phyloP scores from a whole-genome alignment of 1,284 basidiomycete genomes.

The Meripilus lineatus region DNA sequence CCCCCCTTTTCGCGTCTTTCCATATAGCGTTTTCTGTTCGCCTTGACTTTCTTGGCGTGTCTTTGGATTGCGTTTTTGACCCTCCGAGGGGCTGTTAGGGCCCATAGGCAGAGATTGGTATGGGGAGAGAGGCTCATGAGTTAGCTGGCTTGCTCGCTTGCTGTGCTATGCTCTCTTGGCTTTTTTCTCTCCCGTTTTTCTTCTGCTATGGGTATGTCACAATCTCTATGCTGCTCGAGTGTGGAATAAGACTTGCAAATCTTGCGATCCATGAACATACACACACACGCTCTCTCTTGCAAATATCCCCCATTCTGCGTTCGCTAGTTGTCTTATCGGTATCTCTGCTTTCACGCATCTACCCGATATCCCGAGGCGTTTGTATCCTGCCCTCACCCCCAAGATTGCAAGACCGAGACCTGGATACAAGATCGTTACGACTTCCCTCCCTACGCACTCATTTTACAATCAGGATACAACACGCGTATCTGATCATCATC shows the following conservation, averaged over 20 bases:
- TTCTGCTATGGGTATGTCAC: neutral
- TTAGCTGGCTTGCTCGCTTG: constrained; percentile 23
- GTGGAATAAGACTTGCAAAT: too few relatives aligned
- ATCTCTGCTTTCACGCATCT: too few relatives aligned
- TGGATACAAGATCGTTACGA: too few relatives aligned
- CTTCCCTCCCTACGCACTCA: too few relatives aligned
- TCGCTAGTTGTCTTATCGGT: neutral
- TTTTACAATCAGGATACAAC: too few relatives aligned
- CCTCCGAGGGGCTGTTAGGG: constrained; percentile 58
- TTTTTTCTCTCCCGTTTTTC: neutral
- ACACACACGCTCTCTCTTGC: neutral
- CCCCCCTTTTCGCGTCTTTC: neutral
- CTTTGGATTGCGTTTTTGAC: constrained; percentile 58
- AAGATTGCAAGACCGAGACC: too few relatives aligned
- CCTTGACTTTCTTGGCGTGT: constrained; percentile 48
- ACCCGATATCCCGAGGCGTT: too few relatives aligned
- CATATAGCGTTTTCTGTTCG: constrained; percentile 45
- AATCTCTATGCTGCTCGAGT: too few relatives aligned
- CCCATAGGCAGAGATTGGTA: constrained; percentile 64
- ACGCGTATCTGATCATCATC: too few relatives aligned
- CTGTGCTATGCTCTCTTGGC: neutral
- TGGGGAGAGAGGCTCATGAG: constrained; percentile 76
- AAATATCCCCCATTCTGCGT: neutral
- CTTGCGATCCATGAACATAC: neutral
- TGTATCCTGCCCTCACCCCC: too few relatives aligned